Evolutionary conservation across 2,329 filamentous ascomycete species (phyloP), one percentile per base, ranked within the genome.

Genomic region (Lecanicillium sp.): DNA sequence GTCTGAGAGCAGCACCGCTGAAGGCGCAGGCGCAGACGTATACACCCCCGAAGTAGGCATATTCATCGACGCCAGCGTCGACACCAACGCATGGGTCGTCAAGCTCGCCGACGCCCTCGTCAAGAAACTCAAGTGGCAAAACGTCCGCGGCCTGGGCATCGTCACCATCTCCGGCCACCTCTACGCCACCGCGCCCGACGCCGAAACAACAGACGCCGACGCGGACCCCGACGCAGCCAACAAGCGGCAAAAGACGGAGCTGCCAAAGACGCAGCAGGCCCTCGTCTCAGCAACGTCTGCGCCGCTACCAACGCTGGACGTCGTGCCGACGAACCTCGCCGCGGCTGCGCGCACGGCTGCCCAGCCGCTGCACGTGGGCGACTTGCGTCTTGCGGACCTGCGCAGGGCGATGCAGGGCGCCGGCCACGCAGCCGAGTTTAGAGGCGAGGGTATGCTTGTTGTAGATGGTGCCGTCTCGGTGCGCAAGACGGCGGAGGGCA

Each of bases 31-130:
- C 14, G 72, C 78, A 27, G 80, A 89, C 46, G 85, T 98, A 5
- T 90, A 90, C 55, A 88, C 86, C 1, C 92, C 92, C 1, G 60
- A 66, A 9, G 68, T 85, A n/a, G 88, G 88, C 17, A 68, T 73
- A 25, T 67, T 71, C 12, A 73, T 98, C 30, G 82, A 98, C 58
- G 92, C 90, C 11, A 95, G 89, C 53, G 90, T 96, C 30, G 92
- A 98, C 57, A 96, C 90, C 5, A 95, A 96, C 56, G 89, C 92
- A 4, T 98, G 94, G 92, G 82, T 85, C 17, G 85, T 98, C 43
- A 94, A 89, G 60, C 73, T 98, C 14, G 88, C 86, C 35, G 85
- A 90, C 49, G 68, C 76, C 32, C 76, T 98, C 15, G 84, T 94
- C 43, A 86, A 86, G 60, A 83, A 83, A 49, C 71, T 98, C 43